These are phyloP conservation scores for Trichoderma oligosporum DNA, from an alignment of 2,329 filamentous ascomycete genomes.

Conservation along the genomic window DNA sequence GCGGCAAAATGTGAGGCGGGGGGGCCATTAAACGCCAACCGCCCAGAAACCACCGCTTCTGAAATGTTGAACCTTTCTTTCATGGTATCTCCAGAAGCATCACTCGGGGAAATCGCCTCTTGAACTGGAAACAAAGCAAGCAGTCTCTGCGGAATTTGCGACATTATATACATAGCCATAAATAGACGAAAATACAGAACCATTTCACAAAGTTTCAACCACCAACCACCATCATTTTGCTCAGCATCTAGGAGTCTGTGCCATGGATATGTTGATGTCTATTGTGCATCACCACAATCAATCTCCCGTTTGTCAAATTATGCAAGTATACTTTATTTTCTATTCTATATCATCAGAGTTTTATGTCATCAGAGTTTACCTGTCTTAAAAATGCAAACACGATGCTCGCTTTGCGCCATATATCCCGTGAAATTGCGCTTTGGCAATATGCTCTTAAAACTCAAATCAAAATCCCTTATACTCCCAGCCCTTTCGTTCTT, in stretches of 20 bases:
- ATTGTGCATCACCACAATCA: neutral
- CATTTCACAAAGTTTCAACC: neutral
- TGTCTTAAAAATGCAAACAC: neutral
- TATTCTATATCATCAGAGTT: conserved; percentile 10
- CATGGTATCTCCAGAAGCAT: neutral
- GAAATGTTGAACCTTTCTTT: neutral
- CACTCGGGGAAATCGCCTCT: neutral
- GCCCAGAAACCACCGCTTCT: neutral
- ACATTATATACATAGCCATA: conserved; percentile 5
- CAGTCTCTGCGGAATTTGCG: neutral
- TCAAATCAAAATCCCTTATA: conserved; percentile 7
- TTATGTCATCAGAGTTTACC: no score
- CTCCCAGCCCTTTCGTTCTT: neutral
- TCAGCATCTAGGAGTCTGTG: conserved; percentile 6
- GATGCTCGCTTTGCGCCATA: conserved; percentile 10
- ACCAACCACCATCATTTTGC: neutral
- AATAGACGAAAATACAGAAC: conserved; percentile 14
- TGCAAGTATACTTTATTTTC: conserved; percentile 15
- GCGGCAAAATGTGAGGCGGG: conserved; percentile 34
- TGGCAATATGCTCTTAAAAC: conserved; percentile 1
- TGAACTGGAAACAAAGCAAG: no score
- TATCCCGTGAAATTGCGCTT: conserved; percentile 1
- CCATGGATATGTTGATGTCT: neutral
- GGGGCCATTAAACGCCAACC: conserved; percentile 17
- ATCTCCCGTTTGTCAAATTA: neutral